phyloP scores from a whole-genome alignment of 495 filamentous ascomycete species.

The Cercophora sp. region DNA sequence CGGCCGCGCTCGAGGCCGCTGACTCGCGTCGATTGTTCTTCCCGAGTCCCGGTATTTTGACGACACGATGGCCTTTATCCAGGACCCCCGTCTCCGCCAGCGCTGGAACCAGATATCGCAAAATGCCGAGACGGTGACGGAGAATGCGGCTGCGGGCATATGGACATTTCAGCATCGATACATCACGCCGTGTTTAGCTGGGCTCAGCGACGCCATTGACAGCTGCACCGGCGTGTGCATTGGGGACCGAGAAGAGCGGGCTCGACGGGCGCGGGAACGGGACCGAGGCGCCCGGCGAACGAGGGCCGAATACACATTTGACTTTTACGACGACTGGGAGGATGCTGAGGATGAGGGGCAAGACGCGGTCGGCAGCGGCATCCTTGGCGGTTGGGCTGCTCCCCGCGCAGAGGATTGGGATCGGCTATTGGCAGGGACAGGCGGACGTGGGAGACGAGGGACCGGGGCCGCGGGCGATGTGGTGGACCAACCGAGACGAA shows the following conservation, averaged over 20 bases:
- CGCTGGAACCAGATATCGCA: conserved; percentile 90
- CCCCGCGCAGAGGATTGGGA: conserved; percentile 87
- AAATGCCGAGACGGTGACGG: conserved; percentile 87
- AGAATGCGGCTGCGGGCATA: conserved; percentile 81
- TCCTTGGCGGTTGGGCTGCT: conserved; percentile 56
- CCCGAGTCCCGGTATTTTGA: too few relatives aligned
- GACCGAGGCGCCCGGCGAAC: conserved; percentile 51
- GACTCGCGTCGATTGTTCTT: not conserved
- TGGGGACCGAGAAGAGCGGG: conserved; percentile 67
- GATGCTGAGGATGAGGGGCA: conserved; percentile 48
- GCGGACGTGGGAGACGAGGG: conserved; percentile 36
- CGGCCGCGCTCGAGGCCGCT: not conserved
- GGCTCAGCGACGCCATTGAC: conserved; percentile 60
- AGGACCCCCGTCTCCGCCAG: conserved; percentile 90
- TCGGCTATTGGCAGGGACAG: conserved; percentile 74
- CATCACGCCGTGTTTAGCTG: conserved; percentile 72
- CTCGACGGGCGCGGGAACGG: conserved; percentile 58
- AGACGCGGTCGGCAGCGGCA: conserved; percentile 37
- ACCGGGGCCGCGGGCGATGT: conserved; percentile 33
- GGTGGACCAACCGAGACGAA: conserved; percentile 64
- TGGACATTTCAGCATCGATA: conserved; percentile 86
- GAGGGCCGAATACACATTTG: conserved; percentile 78
- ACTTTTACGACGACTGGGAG: conserved; percentile 99
- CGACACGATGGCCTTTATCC: conserved; percentile 52
- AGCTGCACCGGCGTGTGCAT: conserved; percentile 70